phyloP scores from a whole-genome alignment of 2,329 filamentous ascomycete species.

The Magnaporthales sp. region DNA sequence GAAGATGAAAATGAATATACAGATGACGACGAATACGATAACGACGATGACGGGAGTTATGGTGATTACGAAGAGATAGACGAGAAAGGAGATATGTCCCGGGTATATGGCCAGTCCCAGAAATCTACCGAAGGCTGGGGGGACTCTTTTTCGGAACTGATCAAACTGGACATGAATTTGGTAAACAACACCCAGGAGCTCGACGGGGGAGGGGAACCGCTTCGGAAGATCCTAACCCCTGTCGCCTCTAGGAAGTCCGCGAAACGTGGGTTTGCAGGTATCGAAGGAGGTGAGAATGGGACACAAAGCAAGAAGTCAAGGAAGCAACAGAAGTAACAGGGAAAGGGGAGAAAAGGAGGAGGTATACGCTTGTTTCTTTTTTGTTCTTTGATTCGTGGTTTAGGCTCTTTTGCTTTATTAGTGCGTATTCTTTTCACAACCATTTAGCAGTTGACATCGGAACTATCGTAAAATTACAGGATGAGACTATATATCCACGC shows the following conservation, averaged over 20 bases:
- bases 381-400: too few species aligned
- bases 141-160: background rate
- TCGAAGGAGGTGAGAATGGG: background rate
- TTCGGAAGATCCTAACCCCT: background rate
- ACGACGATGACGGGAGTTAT: background rate
- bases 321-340: background rate
- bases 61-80: background rate
- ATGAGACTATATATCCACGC: too few species aligned
- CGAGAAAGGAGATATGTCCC: background rate
- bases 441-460: too few species aligned
- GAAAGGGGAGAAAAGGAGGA: background rate
- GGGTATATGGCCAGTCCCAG: background rate
- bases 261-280: background rate
- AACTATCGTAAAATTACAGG: too few species aligned
- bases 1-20: background rate
- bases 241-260: background rate
- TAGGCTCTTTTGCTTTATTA: too few species aligned
- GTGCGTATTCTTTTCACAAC: too few species aligned
- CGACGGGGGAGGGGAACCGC: background rate
- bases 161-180: background rate
- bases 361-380: too few species aligned
- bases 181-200: background rate
- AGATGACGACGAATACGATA: background rate
- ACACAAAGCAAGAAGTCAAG: background rate
- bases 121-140: background rate